Evolutionary conservation across 257 asterid species (phyloP), one percentile per base, ranked within the genome.

Genomic region (Gardenia jasminoides): DNA sequence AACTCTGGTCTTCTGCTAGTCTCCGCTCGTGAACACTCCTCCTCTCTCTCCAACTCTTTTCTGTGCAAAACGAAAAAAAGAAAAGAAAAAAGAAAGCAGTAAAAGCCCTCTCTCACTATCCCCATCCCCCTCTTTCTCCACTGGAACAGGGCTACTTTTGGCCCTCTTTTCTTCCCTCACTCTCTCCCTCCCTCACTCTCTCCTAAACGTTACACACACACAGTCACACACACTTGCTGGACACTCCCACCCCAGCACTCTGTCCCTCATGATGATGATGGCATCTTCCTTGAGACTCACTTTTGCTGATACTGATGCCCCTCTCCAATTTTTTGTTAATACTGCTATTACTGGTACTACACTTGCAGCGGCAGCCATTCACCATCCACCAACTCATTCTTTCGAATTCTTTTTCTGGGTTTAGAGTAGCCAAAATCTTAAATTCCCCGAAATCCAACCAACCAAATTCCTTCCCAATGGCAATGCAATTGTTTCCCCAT

Each of bases 221-320:
- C 41, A 36, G 4, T 36, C 41, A 7, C 12, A 36, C 36, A 50
- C 78, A 75, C 47, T 48, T 41, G 30, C 74, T 62, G 17, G 64
- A 54, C 72, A 56, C 66, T 22, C 59, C 58, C 58, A 46, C 50
- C 13, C 50, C 56, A 12, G 20, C 3, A 6, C 50, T 0, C 56
- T 28, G 31, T 10, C 67, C 44, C 78, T 3, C 56, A 73, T 58
- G 74, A 52, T 81, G 70, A 81, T 81, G 75, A 78, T 69, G 84
- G 78, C 84, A 81, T 76, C 78, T 76, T 33, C 36, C 84, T 62
- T 73, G 48, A 76, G 80, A 36, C 41, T 80, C 71, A 66, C 79
- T 80, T 74, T 80, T 66, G 67, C 62, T 39, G 76, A 20, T 66
- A 58, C 62, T 39, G 76, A 20, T 30, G 36, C 58, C 68, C 56